Conservation (phyloP, 2,329 filamentous ascomycete species). For the Fusarium nurragi region DNA sequence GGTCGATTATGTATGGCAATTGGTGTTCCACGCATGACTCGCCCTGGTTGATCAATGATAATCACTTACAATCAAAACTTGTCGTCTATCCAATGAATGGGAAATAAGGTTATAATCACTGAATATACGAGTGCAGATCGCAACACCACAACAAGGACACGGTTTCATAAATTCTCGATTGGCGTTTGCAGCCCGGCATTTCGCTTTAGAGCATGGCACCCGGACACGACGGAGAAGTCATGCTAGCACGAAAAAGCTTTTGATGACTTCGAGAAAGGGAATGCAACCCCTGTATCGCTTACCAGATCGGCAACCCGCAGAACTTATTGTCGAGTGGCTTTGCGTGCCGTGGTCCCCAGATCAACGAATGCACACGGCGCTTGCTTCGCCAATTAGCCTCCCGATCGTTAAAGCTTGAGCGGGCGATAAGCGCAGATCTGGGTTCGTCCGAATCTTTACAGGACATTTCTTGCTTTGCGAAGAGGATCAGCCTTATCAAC, state of each 20-base stretch:
- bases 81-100: background rate
- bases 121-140: background rate
- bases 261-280: slow-evolving; percentile 9
- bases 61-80: background rate
- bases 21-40: background rate
- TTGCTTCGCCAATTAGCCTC: slow-evolving; percentile 31
- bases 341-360: slow-evolving; percentile 20
- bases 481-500: slow-evolving; percentile 19
- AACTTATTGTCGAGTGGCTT: slow-evolving; percentile 14
- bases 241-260: slow-evolving; percentile 8
- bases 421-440: slow-evolving; percentile 36
- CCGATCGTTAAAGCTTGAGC: slow-evolving; percentile 21
- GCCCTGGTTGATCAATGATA: background rate
- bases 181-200: background rate
- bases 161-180: background rate
- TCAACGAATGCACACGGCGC: slow-evolving; percentile 34
- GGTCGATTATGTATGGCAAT: background rate
- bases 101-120: background rate
- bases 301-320: slow-evolving; percentile 32
- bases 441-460: slow-evolving; percentile 19
- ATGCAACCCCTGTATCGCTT: slow-evolving; percentile 17
- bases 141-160: slow-evolving; percentile 15
- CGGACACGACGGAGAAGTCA: background rate
- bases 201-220: slow-evolving; percentile 3
- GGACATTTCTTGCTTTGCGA: background rate